Evolutionary conservation across 805 yeast genomes (phyloP).

Genomic region (Lachancea lanzarotensis): DNA sequence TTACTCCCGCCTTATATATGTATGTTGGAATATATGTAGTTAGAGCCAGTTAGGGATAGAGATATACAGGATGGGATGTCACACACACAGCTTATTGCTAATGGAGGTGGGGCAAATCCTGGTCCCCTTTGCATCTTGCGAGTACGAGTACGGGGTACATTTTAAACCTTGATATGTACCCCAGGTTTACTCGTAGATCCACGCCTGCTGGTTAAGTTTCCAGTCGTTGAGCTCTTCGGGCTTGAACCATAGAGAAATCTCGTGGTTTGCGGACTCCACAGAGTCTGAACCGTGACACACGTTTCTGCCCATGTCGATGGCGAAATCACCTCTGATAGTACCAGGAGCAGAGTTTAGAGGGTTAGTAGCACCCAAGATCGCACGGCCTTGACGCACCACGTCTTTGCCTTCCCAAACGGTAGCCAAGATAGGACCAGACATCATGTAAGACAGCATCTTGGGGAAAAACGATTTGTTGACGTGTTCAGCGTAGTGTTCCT

Average conservation of each 20-base stretch:
- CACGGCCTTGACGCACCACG: constrained; percentile 98
- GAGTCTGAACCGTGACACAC: constrained; percentile 99
- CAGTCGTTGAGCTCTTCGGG: constrained; percentile 90
- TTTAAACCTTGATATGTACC: no score
- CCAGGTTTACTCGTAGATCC: constrained; percentile 80
- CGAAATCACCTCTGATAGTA: constrained; percentile 99
- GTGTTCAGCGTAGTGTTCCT: constrained; percentile 93
- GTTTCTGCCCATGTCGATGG: constrained; percentile 98
- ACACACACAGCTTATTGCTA: no score
- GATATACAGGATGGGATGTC: no score
- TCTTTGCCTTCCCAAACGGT: constrained; percentile 99
- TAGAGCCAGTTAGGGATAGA: no score
- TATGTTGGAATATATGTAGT: no score
- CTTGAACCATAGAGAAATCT: constrained; percentile 96
- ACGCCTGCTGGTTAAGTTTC: constrained; percentile 75
- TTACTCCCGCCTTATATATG: no score
- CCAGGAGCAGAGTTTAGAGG: constrained; percentile 97
- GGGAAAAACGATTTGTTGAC: constrained; percentile 98
- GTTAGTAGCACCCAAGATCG: constrained; percentile 97
- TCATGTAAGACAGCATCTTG: constrained; percentile 91
- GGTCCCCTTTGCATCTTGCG: background rate
- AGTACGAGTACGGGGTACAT: no score
- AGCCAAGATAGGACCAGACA: constrained; percentile 97
- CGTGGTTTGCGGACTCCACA: constrained; percentile 94
- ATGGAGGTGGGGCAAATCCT: no score